phyloP scores from a whole-genome alignment of 2,329 filamentous ascomycete genomes.

The Botryotinia narcissicola region DNA sequence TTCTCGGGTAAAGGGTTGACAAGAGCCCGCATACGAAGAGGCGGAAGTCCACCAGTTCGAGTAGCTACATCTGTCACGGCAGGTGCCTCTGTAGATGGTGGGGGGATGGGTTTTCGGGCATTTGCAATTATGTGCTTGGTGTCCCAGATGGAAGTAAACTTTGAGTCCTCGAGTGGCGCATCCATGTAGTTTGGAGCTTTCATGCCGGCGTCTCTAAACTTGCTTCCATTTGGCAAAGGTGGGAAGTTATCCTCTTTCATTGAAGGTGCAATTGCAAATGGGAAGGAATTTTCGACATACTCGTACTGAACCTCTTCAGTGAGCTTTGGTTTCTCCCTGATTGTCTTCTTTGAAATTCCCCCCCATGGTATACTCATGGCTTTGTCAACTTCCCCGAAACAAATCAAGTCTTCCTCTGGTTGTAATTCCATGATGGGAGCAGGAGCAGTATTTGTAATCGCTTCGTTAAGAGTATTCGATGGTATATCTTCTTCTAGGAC shows the following conservation, averaged over 20 bases:
- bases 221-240: slow-evolving; percentile 1
- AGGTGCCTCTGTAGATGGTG: not conserved
- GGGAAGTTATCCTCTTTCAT: slow-evolving; percentile 15
- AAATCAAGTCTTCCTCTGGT: slow-evolving; percentile 23
- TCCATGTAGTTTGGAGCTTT: slow-evolving; percentile 21
- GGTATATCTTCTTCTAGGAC: slow-evolving; percentile 15
- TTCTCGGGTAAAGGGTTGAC: slow-evolving; percentile 13
- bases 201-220: slow-evolving; percentile 5
- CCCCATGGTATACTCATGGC: slow-evolving; percentile 16
- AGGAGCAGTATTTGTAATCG: not conserved
- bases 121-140: slow-evolving; percentile 18
- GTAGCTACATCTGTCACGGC: not conserved
- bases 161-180: not conserved
- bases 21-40: slow-evolving; percentile 1
- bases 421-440: not conserved
- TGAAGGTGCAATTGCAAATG: slow-evolving; percentile 8
- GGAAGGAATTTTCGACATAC: slow-evolving; percentile 5
- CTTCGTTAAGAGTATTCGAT: not conserved
- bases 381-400: slow-evolving; percentile 16
- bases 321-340: not conserved
- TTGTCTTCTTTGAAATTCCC: not conserved
- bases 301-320: slow-evolving; percentile 11
- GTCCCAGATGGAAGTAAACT: slow-evolving; percentile 17
- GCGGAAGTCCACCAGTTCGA: not conserved
- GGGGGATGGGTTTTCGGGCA: slow-evolving; percentile 17